Percentiles rank a stretch among this genome's conserved stretches.
phyloP scores from a whole-genome alignment of 2,329 filamentous ascomycete genomes.

The Stagonosporopsis rhizophila region DNA sequence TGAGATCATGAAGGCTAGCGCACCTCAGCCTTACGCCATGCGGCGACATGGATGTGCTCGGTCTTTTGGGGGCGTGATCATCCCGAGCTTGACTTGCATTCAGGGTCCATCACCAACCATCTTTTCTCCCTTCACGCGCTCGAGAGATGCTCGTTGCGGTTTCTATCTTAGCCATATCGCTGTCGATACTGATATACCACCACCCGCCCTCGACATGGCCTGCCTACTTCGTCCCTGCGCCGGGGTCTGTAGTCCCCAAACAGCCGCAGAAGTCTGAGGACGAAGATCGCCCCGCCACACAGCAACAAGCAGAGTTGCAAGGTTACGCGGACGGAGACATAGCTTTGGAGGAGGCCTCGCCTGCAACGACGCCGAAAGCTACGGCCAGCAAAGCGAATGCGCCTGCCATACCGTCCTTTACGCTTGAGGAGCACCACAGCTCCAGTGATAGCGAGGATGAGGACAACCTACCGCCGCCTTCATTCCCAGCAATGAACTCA shows the following conservation, averaged over 20 bases:
- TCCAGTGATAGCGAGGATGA: constrained; percentile 38
- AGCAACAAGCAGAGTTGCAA: constrained; percentile 25
- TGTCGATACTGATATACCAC: constrained; percentile 46
- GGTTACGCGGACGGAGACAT: constrained; percentile 7
- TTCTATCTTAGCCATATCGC: constrained; percentile 47
- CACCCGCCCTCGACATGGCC: constrained; percentile 48
- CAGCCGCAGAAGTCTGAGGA: constrained; percentile 27
- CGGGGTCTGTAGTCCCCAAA: constrained; percentile 20
- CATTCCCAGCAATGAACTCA: constrained; percentile 56
- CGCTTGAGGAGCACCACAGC: constrained; percentile 46
- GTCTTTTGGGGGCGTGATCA: neutral
- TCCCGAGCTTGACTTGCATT: constrained; percentile 14
- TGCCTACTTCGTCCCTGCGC: constrained; percentile 25
- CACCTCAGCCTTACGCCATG: constrained; percentile 13
- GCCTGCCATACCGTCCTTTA: constrained; percentile 44
- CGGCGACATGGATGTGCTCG: constrained; percentile 15
- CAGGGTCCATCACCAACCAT: constrained; percentile 21
- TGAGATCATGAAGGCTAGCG: constrained; percentile 14
- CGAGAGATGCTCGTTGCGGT: constrained; percentile 50
- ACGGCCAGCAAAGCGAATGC: constrained; percentile 21
- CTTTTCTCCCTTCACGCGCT: constrained; percentile 12
- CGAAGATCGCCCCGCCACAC: constrained; percentile 20
- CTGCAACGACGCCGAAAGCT: constrained; percentile 45
- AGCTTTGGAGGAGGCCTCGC: constrained; percentile 24
- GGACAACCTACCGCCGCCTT: constrained; percentile 49